Evolutionary conservation across 2,329 filamentous ascomycete species (phyloP).

Genomic region (Lasiodiplodia theobromae): DNA sequence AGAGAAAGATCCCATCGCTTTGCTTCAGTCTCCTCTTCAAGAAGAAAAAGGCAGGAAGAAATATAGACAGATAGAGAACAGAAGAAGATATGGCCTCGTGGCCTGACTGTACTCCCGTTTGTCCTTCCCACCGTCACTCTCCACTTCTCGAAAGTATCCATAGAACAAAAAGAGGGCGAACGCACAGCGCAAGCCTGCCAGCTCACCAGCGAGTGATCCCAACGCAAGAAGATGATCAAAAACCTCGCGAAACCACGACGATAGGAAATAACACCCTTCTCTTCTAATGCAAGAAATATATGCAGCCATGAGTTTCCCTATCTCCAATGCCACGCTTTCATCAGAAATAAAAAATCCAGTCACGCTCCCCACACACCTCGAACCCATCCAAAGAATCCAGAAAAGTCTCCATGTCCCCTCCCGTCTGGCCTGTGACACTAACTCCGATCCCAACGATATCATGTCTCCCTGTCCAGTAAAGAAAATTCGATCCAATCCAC

Average conservation of each 20-base stretch:
- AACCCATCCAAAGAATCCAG: constrained; percentile 5
- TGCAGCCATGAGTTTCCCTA: constrained; percentile 7
- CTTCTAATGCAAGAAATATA: constrained; percentile 20
- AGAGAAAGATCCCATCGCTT: not conserved
- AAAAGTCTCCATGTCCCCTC: not conserved
- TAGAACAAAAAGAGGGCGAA: not conserved
- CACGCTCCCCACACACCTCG: not conserved
- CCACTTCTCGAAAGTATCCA: not conserved
- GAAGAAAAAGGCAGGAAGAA: not conserved
- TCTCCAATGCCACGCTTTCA: constrained; percentile 13
- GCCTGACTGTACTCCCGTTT: not conserved
- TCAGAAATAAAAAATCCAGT: not conserved
- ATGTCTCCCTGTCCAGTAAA: not conserved
- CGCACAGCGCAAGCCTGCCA: not conserved
- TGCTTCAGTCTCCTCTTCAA: not conserved
- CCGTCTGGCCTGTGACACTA: not conserved
- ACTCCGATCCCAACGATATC: not conserved
- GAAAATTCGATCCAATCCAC: not conserved
- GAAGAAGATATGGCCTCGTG: not conserved
- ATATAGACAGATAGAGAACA: not conserved
- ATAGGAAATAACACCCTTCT: not conserved
- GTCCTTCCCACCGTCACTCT: not conserved
- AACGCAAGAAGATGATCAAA: constrained; percentile 1
- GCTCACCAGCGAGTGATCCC: not conserved
- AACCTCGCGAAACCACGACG: not conserved